phyloP scores from a whole-genome alignment of 805 yeast species.

The Lipomyces anomalus region DNA sequence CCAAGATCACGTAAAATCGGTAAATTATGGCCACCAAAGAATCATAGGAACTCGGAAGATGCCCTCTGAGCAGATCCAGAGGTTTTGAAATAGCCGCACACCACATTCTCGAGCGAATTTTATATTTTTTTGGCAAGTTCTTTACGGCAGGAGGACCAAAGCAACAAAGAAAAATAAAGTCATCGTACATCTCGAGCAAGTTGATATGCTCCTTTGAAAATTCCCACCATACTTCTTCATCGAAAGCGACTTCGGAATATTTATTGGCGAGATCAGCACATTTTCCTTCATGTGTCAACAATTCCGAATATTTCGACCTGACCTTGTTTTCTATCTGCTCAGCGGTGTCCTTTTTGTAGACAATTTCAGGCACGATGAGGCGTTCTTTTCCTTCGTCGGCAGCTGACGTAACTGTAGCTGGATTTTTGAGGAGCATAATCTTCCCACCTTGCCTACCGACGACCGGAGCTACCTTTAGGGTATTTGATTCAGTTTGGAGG shows the following conservation, averaged over 20 bases:
- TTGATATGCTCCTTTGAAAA: slow-evolving; percentile 8
- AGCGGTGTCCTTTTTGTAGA: slow-evolving; percentile 3
- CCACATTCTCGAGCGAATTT: slow-evolving; percentile 19
- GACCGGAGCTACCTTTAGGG: no score
- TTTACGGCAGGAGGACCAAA: slow-evolving; percentile 7
- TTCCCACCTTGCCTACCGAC: slow-evolving; percentile 2
- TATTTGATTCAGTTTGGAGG: no score
- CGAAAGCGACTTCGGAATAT: neutral
- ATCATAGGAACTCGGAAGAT: slow-evolving; percentile 11
- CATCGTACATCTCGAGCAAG: slow-evolving; percentile 18
- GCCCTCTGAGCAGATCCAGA: slow-evolving; percentile 9
- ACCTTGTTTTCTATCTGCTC: slow-evolving; percentile 12
- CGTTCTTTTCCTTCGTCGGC: neutral
- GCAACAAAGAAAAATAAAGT: slow-evolving; percentile 13
- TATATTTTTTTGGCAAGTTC: slow-evolving; percentile 13
- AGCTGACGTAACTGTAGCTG: slow-evolving; percentile 8
- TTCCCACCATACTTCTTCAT: slow-evolving; percentile 10
- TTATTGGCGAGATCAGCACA: slow-evolving; percentile 4
- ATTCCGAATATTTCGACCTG: slow-evolving; percentile 4
- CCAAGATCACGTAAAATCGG: slow-evolving; percentile 9
- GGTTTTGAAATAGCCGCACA: slow-evolving; percentile 7
- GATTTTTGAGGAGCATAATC: slow-evolving; percentile 17
- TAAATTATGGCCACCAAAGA: slow-evolving; percentile 5
- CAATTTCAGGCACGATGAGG: slow-evolving; percentile 4
- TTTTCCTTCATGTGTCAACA: slow-evolving; percentile 8